Evolutionary conservation across 2,329 filamentous ascomycete genomes (phyloP), one percentile per base, ranked within the genome.

Genomic region (Kalmusia sp.): DNA sequence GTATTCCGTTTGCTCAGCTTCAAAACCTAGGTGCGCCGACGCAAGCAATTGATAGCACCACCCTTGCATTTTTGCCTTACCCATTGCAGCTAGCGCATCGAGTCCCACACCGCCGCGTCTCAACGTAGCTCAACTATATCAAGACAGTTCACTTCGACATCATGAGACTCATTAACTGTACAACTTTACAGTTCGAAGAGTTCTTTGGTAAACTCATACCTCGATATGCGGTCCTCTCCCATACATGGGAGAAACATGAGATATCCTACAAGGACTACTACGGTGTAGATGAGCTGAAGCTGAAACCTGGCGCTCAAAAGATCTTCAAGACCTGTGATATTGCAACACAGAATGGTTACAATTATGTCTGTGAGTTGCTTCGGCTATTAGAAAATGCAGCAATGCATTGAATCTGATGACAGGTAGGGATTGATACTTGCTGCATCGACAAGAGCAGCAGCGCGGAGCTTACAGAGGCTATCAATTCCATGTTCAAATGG

Each of bases 401-500:
- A 15, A 12, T 7, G 11, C 37, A 55, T 49, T 37, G 46, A 15
- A 22, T 55, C 22, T 9, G 34, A 17, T 48, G 35, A 15, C 39
- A 46, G 27, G 52, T n/a, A 35, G 41, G 55, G 51, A 37, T 60
- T 37, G 54, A 60, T 27, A 55, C 54, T 6, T 55, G 46, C 28
- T 61, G 58, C 37, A 58, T 62, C 19, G 43, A 62, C 28, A 58
- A 61, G 30, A 43, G 38, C 22, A 49, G 49, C 28, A 48, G 24
- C 15, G 54, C 45, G 11, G 50, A 62, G 33, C 49, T 58, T 12
- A 48, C 31, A 11, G 44, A 48, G 15, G 56, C 50, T 9, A 59
- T 61, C 27, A 53, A 51, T 22, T 62, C 59, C 19, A 58, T 62
- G 59, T 58, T 58, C 40, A 46, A 38, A 21, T 60, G 51, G 59